Evolutionary conservation across 352 stramenopile species (phyloP).

Genomic region (Globisporangium spiculum): DNA sequence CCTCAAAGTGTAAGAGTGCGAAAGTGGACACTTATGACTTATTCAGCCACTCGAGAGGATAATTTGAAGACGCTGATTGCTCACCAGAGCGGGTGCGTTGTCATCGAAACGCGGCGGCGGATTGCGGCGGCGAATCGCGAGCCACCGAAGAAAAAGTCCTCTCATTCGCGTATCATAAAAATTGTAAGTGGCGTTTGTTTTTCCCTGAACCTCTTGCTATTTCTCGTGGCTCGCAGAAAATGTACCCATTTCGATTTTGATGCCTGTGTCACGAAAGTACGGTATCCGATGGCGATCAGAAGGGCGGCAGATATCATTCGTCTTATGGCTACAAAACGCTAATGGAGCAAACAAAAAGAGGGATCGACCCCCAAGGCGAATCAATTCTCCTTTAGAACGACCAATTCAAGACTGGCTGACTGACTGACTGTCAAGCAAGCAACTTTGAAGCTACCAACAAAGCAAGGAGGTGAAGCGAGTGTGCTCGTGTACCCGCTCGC

Average conservation of each 20-base stretch:
- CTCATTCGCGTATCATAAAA: background rate
- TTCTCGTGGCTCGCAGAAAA: background rate
- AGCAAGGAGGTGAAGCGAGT: no score
- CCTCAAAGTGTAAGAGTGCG: slow-evolving; percentile 21
- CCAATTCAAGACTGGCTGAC: no score
- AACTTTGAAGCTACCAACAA: no score
- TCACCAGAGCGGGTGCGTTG: background rate
- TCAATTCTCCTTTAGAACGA: no score
- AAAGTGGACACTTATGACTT: no score
- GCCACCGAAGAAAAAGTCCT: background rate
- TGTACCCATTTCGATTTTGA: background rate
- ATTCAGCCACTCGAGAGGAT: background rate
- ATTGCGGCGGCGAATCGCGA: background rate
- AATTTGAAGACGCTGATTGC: background rate
- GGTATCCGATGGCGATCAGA: background rate
- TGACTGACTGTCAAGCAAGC: no score
- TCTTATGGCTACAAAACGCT: no score
- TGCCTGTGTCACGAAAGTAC: background rate
- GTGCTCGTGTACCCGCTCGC: no score
- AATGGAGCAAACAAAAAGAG: no score
- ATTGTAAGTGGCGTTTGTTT: background rate
- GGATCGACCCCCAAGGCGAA: no score
- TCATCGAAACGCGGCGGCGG: background rate
- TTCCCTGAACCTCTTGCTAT: background rate
- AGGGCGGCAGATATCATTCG: background rate